Evolutionary conservation across 768 basidiomycete species (phyloP), one percentile per base, ranked within the genome.

Genomic region (Boletus insuetus): DNA sequence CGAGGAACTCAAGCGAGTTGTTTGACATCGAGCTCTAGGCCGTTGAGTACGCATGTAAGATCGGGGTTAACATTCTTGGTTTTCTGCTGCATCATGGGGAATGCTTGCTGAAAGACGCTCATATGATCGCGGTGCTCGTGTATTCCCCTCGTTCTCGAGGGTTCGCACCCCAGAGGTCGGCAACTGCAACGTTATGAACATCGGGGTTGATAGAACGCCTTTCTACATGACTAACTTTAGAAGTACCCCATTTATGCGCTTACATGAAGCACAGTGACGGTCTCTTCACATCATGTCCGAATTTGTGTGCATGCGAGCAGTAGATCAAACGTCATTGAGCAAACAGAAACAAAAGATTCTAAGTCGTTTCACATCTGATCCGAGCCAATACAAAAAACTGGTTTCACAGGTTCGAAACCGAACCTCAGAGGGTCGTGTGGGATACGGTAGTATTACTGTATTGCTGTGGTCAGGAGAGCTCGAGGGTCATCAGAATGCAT

Each of bases 11-110:
- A 63, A 71, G 65, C 65, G 60, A 61, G 51, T 59, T 59, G 60
- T 64, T 59, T 68, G 66, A 63, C 58, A 32, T 61, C 49, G 45
- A 60, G 59, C 55, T 69, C 67, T 71, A 63, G 68, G 56, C 64
- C 61, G 16, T 46, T 43, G 29, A 39, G 37, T 31, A 37, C 46
- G 46, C 40, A 56, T 54, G 58, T 24, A 37, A 57, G 60, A 65
- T 63, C 53, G 58, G 58, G 56, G 45, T 55, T 31, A 35, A 29
- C 51, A 41, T 22, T 29, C 26, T 46, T 26, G 31, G 43, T 45
- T 40, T 65, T 46, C 39, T 43, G 44, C 19, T 14, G 38, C 54
- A 50, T 46, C 49, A 20, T 41, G 40, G 38, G 26, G 58, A 44
- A 44, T 41, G 22, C 48, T 51, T 49, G 39, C 42, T 50, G 12